These are phyloP conservation scores for Conidiobolus incongruus DNA, from an alignment of 371 early-diverging fungal genomes.

Conservation along the genomic window DNA sequence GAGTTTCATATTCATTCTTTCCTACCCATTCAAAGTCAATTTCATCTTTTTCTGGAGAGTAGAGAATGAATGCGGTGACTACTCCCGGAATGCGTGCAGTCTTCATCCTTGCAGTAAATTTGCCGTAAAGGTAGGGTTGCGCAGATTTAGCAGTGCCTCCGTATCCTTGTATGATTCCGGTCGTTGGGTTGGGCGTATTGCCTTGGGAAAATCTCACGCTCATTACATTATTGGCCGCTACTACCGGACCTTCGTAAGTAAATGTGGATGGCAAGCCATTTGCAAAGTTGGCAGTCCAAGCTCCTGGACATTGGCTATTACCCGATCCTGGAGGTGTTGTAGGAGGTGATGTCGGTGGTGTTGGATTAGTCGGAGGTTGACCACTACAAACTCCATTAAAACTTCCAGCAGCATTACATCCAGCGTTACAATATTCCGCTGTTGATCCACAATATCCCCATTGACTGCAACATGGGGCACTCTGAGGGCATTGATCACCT, in stretches of 20 bases:
- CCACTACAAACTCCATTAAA: too few species aligned
- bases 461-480: neutral
- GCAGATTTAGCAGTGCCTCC: neutral
- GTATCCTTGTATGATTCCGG: neutral
- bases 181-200: constrained; percentile 1
- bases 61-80: constrained; percentile 44
- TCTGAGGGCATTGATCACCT: neutral
- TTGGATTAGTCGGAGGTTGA: too few species aligned
- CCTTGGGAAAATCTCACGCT: neutral
- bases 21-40: constrained; percentile 56
- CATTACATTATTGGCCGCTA: neutral
- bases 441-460: constrained; percentile 1
- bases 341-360: too few species aligned
- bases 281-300: too few species aligned
- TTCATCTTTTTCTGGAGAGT: constrained; percentile 21
- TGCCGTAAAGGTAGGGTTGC: constrained; percentile 11
- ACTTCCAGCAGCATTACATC: neutral
- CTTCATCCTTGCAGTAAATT: constrained; percentile 24
- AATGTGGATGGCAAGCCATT: too few species aligned
- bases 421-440: neutral
- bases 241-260: neutral
- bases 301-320: too few species aligned
- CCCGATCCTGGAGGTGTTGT: too few species aligned
- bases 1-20: constrained; percentile 16
- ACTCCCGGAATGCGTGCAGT: constrained; percentile 22